phyloP scores from a whole-genome alignment of 371 early-diverging fungal species.

The Vavraia culicis region DNA sequence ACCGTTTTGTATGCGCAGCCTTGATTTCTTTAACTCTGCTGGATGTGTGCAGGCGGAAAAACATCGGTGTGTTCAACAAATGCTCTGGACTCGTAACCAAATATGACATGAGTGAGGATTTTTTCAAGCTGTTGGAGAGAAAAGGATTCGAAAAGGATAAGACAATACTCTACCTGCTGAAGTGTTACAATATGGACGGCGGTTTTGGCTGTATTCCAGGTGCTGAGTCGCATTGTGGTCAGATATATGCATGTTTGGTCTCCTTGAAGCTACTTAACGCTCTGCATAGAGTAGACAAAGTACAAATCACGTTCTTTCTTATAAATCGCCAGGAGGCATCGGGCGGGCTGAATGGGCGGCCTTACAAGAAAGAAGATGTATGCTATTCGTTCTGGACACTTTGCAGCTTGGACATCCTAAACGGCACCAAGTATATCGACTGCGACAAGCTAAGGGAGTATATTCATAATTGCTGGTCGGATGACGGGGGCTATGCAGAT shows the following conservation, averaged over 20 bases:
- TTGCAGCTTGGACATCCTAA: conserved; percentile 59
- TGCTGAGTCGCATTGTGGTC: conserved; percentile 71
- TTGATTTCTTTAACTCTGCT: conserved; percentile 55
- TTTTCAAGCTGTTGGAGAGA: conserved; percentile 5
- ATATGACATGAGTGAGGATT: too few species aligned
- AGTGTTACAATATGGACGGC: conserved; percentile 76
- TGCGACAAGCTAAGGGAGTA: conserved; percentile 52
- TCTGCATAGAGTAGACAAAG: conserved; percentile 50
- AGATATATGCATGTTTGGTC: conserved; percentile 64
- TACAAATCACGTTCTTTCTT: conserved; percentile 67
- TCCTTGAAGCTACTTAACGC: conserved; percentile 55
- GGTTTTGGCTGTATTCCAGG: conserved; percentile 74
- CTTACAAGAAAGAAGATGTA: conserved; percentile 83
- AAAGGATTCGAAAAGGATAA: conserved; percentile 50
- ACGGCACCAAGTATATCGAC: conserved; percentile 62
- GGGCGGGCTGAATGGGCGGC: conserved; percentile 85
- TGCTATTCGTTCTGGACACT: conserved; percentile 98
- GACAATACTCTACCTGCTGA: conserved; percentile 51
- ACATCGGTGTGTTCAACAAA: too few species aligned
- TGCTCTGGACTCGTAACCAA: too few species aligned
- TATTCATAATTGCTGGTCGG: conserved; percentile 59
- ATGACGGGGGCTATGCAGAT: conserved; percentile 73
- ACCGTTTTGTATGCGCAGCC: conserved; percentile 68
- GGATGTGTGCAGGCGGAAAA: conserved; percentile 4
- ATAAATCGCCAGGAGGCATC: conserved; percentile 63